Base-by-base conservation (phyloP, 169 alveolate species). In the Plasmodium fragile region DNA sequence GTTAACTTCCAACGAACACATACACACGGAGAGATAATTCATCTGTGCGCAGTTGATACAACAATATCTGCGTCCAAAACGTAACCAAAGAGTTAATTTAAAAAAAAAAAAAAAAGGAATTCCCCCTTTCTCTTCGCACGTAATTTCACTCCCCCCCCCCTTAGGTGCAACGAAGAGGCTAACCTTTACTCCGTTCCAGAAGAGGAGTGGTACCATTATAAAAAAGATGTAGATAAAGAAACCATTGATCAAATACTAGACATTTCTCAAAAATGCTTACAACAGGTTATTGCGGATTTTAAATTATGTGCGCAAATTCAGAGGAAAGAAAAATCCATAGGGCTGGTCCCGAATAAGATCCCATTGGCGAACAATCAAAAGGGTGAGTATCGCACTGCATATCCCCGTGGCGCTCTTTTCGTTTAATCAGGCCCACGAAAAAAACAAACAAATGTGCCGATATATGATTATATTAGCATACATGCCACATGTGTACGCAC, bases 321-420 rank as follows among this genome's bases (percentile, higher is more conserved):
- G 30, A 83, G 92, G 73, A 83, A 83, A 28, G 92, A 70, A 83
- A 83, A 83, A 52, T 83, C 92, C 71, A 83, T 83, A 25, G 92
- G 92, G 71, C 43, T 83, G 45, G 92, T 83, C 55, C 92, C 92
- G 7, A 30, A 83, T 18, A 65, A 83, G 30, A 83, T 83, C 18
- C 92, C 92, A 34, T 83, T 75, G 13, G 32, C 52, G 53, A 83
- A 43, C 52, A 70, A 41, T 18, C 73, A 69, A 70, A 83, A 83
- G 11, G 92, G 92, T 83, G 22, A 75, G 92, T 83, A 83, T 22
- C 2, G n/a, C 45, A 34, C 34, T 69, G 69, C 30, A 13, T 13
- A 39, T 34, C 30, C 11, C 28, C 18, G n/a, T n/a, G 36, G 8
- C 16, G 13, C 13, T 22, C 75, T 65, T 65, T 65, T 65, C 36